phyloP scores from a whole-genome alignment of 306 rosid genomes.

The Ormosia semicastrata region DNA sequence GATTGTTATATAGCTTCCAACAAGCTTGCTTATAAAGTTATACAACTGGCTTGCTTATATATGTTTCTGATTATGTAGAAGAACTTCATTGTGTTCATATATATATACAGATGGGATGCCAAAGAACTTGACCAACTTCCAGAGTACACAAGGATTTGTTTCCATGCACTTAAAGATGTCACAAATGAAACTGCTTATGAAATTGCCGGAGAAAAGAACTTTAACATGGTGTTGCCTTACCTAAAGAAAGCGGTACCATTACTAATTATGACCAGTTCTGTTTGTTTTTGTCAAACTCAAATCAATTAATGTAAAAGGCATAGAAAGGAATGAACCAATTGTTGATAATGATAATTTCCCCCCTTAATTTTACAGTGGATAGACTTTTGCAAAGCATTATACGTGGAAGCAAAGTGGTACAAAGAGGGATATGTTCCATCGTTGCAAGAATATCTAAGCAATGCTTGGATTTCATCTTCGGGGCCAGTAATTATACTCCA shows the following conservation, averaged over 20 bases:
- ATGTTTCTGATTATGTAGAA: background rate
- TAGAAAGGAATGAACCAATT: background rate
- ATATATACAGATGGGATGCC: too few relatives aligned
- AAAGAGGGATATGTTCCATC: constrained; percentile 44
- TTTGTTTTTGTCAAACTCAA: background rate
- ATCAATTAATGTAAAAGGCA: background rate
- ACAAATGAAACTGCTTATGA: too few relatives aligned
- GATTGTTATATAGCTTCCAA: background rate
- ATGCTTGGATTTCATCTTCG: constrained; percentile 63
- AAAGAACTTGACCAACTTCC: too few relatives aligned
- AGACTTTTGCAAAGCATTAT: constrained; percentile 56
- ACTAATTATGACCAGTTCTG: background rate
- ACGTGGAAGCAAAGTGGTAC: constrained; percentile 66
- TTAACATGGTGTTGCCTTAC: constrained; percentile 38
- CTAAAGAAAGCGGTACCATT: constrained; percentile 46
- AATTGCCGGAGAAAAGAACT: too few relatives aligned
- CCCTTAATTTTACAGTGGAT: constrained; percentile 40
- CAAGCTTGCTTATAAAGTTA: background rate
- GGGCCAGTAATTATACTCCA: constrained; percentile 44
- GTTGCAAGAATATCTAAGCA: constrained; percentile 50
- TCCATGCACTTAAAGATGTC: too few relatives aligned
- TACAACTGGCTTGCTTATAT: too few relatives aligned
- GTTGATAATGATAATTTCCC: background rate
- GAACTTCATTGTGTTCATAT: background rate
- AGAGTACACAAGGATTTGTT: too few relatives aligned